Percentiles rank a stretch among this genome's conserved stretches.
Conservation (phyloP, 139 green algal genomes). For the Coccomyxa sp. region DNA sequence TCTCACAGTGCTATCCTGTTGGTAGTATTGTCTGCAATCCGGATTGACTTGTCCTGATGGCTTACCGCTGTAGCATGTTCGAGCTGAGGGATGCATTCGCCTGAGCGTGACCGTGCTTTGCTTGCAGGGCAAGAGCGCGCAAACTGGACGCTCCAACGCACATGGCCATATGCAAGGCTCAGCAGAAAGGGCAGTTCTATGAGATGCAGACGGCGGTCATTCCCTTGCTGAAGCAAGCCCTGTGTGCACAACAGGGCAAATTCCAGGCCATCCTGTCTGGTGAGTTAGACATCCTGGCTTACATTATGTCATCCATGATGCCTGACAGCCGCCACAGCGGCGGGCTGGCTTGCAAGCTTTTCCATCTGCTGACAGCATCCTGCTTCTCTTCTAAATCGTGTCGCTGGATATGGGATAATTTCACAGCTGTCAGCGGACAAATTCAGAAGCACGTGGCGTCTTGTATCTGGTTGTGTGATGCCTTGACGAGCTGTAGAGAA, state of each 20-base stretch:
- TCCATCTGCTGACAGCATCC: neutral
- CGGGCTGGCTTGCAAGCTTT: too few species aligned
- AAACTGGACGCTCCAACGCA: neutral
- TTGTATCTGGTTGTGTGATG: too few species aligned
- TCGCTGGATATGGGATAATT: too few species aligned
- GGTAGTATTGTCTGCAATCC: too few species aligned
- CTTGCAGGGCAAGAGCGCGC: neutral
- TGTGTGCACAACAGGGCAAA: neutral
- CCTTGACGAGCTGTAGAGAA: neutral
- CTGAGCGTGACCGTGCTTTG: neutral
- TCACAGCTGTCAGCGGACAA: too few species aligned
- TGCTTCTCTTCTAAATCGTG: neutral
- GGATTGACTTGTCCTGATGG: too few species aligned
- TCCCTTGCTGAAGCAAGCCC: neutral
- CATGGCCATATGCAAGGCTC: neutral
- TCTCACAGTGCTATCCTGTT: too few species aligned
- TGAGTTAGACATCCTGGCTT: neutral
- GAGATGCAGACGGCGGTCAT: neutral
- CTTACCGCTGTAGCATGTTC: neutral
- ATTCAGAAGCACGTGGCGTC: too few species aligned
- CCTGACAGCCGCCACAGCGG: too few species aligned
- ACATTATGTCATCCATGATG: neutral
- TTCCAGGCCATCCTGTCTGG: neutral
- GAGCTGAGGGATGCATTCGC: neutral
- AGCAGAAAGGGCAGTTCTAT: neutral